phyloP scores from a whole-genome alignment of 495 filamentous ascomycete genomes.

The Ramalina peruviana region DNA sequence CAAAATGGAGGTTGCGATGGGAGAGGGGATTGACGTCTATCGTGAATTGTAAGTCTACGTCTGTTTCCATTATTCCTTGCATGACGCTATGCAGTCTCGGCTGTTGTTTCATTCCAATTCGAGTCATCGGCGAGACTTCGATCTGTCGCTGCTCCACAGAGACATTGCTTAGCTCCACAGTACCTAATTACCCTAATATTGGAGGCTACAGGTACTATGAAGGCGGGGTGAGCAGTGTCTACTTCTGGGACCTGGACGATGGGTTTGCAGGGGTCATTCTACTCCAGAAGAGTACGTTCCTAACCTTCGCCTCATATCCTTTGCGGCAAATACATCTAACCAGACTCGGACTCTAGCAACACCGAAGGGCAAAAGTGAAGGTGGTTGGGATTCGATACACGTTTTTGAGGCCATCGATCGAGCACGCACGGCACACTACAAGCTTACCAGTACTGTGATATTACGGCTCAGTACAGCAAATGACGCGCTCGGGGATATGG shows the following conservation, averaged over 20 bases:
- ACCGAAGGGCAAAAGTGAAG: conserved; percentile 55
- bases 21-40: conserved; percentile 95
- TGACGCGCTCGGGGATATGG: conserved; percentile 70
- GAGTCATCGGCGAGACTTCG: background rate
- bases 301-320: background rate
- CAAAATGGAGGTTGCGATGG: conserved; percentile 83
- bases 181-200: background rate
- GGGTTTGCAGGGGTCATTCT: conserved; percentile 94
- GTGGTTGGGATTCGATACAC: conserved; percentile 96
- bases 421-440: conserved; percentile 84
- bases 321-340: background rate
- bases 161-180: background rate
- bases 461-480: conserved; percentile 63
- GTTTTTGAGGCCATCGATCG: conserved; percentile 93
- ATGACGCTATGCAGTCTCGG: background rate
- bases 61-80: background rate
- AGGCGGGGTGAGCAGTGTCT: conserved; percentile 86
- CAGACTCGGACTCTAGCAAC: conserved; percentile 28
- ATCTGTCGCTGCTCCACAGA: background rate
- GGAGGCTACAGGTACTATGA: conserved; percentile 60
- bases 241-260: conserved; percentile 98
- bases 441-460: conserved; percentile 94
- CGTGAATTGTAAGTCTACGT: conserved; percentile 53
- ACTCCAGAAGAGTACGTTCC: conserved; percentile 71
- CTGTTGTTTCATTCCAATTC: background rate